Evolutionary conservation across 2,329 filamentous ascomycete genomes (phyloP).

Genomic region (Didymosphaeria variabile): DNA sequence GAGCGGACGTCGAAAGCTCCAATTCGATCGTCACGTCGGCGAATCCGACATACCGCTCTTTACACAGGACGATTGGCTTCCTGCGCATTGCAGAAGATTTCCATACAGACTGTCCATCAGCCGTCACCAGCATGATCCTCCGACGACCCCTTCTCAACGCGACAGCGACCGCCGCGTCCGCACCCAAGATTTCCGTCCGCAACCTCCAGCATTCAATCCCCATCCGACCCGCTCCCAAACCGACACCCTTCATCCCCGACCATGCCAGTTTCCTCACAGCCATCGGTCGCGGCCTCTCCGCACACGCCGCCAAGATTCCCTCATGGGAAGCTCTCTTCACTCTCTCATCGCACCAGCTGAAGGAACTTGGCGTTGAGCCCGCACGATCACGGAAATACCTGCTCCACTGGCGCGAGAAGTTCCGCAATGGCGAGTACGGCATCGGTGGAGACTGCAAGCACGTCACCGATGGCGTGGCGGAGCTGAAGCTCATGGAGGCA

Average conservation of each 20-base stretch:
- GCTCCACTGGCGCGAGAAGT: conserved; percentile 86
- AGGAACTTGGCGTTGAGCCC: conserved; percentile 84
- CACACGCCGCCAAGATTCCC: conserved; percentile 85
- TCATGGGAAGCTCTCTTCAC: conserved; percentile 92
- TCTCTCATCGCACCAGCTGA: conserved; percentile 78
- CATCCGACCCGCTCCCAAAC: conserved; percentile 65
- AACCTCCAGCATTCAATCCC: conserved; percentile 52
- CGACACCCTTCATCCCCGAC: conserved; percentile 87
- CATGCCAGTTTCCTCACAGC: conserved; percentile 85
- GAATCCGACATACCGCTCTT: conserved; percentile 11
- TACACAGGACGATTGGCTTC: neutral
- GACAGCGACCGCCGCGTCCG: conserved; percentile 34
- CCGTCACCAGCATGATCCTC: conserved; percentile 44
- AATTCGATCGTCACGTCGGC: conserved; percentile 3
- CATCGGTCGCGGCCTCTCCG: conserved; percentile 85
- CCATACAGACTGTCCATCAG: conserved; percentile 4
- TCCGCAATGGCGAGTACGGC: conserved; percentile 78
- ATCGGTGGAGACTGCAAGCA: conserved; percentile 82
- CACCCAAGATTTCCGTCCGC: conserved; percentile 43
- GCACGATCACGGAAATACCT: conserved; percentile 84
- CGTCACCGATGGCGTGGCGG: conserved; percentile 68
- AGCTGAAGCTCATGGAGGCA: conserved; percentile 67
- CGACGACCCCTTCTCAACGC: conserved; percentile 44
- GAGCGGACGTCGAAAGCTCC: neutral
- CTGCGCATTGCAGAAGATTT: neutral